Conservation (phyloP, 306 rosid genomes). For the Vigna trinervia region DNA sequence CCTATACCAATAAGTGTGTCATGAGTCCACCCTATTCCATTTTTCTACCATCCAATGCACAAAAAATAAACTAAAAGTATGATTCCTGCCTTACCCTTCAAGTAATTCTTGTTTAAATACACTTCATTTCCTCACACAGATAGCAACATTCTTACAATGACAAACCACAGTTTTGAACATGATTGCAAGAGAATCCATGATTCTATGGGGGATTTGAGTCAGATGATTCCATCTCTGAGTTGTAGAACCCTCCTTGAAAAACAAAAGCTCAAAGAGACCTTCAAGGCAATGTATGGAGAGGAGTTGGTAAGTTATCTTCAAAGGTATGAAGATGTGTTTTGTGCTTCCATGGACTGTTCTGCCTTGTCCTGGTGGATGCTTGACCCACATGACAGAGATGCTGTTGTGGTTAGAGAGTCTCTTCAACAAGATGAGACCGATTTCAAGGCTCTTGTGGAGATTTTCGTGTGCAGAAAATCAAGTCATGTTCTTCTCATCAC, state of each 20-base stretch:
- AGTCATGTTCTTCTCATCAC: slow-evolving; percentile 67
- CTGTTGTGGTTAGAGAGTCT: slow-evolving; percentile 57
- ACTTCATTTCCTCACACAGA: slow-evolving; percentile 31
- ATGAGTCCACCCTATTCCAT: slow-evolving; percentile 3
- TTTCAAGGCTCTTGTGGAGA: slow-evolving; percentile 66
- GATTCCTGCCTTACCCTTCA: slow-evolving; percentile 56
- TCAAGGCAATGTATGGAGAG: slow-evolving; percentile 64
- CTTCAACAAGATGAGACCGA: slow-evolving; percentile 55
- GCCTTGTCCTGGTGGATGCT: slow-evolving; percentile 69
- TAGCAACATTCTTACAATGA: slow-evolving; percentile 51
- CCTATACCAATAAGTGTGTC: background rate
- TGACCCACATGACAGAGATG: slow-evolving; percentile 70
- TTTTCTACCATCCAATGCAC: slow-evolving; percentile 27
- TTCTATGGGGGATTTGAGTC: slow-evolving; percentile 51
- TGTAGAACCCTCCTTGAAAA: slow-evolving; percentile 50
- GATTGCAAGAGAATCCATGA: slow-evolving; percentile 71
- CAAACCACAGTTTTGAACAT: slow-evolving; percentile 43
- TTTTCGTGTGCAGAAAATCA: slow-evolving; percentile 73
- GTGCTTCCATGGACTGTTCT: slow-evolving; percentile 43
- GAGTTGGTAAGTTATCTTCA: slow-evolving; percentile 59
- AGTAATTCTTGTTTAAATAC: slow-evolving; percentile 45
- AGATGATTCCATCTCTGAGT: slow-evolving; percentile 53
- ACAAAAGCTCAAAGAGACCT: slow-evolving; percentile 57
- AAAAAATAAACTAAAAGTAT: slow-evolving; percentile 18
- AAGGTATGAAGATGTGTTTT: slow-evolving; percentile 44